Base-by-base conservation (phyloP, 108 stramenopile species). In the Nitzschia inconspicua region DNA sequence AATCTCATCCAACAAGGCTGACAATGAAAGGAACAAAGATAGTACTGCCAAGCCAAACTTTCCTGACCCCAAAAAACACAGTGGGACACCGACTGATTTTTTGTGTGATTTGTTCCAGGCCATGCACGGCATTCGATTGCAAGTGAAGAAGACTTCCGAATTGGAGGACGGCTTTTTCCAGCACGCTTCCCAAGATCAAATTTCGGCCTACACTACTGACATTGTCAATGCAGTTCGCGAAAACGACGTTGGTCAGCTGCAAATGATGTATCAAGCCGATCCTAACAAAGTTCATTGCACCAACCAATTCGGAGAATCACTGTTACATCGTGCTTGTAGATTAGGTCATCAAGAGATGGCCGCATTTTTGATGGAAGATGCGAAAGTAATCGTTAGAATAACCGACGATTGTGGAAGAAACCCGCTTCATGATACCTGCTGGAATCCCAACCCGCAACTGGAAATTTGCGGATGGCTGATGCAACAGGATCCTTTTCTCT, bases 301-400 rank as follows among this genome's bases (percentile, higher is more conserved):
- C 68, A 92, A 92, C 61, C 44, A 61, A 40, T 84, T 82, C 43
- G 87, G 86, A 0, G 91, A 93, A 50, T 79, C 79, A 18, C 51
- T 93, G 10, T 60, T 93, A 16, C 86, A 89, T 70, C 79, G 80
- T 29, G 82, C 91, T 3, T 89, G 91, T 72, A 70, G 88, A 51
- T 65, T 85, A 5, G 73, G 78, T 4, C 52, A 77, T 31, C 50
- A 63, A 2, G 70, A 79, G 16, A 61, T 80, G 0, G 72, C 82
- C 6, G 42, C 60, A 14, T 84, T 75, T 41, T 72, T 90, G 40
- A 32, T 90, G 32, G 36, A 77, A 8, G 78, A 82, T 36, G 79
- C 76, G 4, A 42, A 47, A 3, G 83, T 82, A 9, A 57, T 37
- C 40, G 56, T 76, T 22, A 55, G 77, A 9, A 52, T 77, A 3